Evolutionary conservation across 2,329 filamentous ascomycete species (phyloP), one percentile per base, ranked within the genome.

Genomic region (Ceratocystis variospora): DNA sequence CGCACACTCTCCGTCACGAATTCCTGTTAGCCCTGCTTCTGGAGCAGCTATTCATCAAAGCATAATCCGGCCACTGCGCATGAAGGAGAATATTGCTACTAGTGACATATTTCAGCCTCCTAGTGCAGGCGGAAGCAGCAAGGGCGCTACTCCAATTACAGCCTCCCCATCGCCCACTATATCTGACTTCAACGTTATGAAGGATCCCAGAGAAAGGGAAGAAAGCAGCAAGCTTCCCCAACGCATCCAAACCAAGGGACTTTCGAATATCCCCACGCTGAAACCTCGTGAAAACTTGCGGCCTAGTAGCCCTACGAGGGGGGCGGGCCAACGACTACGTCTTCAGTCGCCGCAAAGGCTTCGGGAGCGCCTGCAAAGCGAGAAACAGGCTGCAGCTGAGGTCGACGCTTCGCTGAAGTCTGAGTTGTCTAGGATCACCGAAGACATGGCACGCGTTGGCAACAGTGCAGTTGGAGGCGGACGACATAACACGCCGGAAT

Each of bases 341-440:
- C 80, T 89, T 10, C 86, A 89, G 69, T 87, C 83, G 15, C 81
- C 86, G 0, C 87, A 88, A 71, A 92, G 88, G 73, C 78, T 93
- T 22, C 88, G 92, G 19, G 92, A 96, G 76, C 87, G 93, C 44
- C 80, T 96, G 0, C 87, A 93, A 71, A 86, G 84, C 61, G 91
- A 96, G 74, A 90, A 91, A 75, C 85, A 83, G 66, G 83, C 86
- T 0, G 84, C 92, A 17, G 83, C 85, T 4, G 84, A 86, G 7
- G 85, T 87, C 0, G 89, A 92, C 68, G 80, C 81, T 2, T 82
- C 82, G 2, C 76, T 96, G 15, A 84, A 87, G 73, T 83, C 84
- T 3, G 92, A 96, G 73, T 79, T 96, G 7, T 84, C 83, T 63
- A 87, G 87, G 69, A 93, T 96, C 71, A 83, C 88, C 0, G 85